Conservation (phyloP, 2,329 filamentous ascomycete species). For the Colletotrichum echinochloae region DNA sequence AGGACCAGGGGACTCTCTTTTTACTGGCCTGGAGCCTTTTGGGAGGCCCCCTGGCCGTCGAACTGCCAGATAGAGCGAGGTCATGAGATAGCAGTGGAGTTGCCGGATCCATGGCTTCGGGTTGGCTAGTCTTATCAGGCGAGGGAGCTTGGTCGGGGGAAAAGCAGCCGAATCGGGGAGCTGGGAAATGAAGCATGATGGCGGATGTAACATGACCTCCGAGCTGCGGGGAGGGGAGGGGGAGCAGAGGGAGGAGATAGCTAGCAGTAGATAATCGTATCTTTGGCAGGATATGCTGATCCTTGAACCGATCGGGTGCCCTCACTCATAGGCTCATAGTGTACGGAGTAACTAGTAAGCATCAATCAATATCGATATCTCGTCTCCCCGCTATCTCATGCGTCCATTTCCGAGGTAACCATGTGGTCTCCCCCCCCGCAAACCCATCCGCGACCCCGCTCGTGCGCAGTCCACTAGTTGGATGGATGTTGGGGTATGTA, state of each 20-base stretch:
- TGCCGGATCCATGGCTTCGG: neutral
- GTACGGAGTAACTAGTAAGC: too few relatives aligned
- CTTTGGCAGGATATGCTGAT: neutral
- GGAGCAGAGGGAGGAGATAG: neutral
- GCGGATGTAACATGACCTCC: constrained; percentile 9
- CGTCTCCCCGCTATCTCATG: neutral
- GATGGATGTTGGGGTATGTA: constrained; percentile 32
- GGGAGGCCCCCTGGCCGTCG: neutral
- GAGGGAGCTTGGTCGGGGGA: constrained; percentile 11
- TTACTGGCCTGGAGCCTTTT: neutral
- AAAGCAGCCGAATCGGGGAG: constrained; percentile 23
- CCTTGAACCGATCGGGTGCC: neutral
- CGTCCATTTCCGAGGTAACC: neutral
- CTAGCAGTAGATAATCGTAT: too few relatives aligned
- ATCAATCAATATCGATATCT: neutral
- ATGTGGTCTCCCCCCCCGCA: constrained; percentile 24
- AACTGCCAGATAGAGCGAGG: neutral
- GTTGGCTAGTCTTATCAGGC: constrained; percentile 7
- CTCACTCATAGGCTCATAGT: too few relatives aligned
- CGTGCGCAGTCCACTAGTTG: constrained; percentile 15
- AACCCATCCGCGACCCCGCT: constrained; percentile 16
- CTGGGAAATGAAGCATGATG: neutral
- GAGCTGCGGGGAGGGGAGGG: neutral
- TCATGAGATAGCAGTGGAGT: constrained; percentile 17
- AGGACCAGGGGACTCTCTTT: neutral